Conservation (phyloP, 2,329 filamentous ascomycete genomes). For the Apiospora arundinis region DNA sequence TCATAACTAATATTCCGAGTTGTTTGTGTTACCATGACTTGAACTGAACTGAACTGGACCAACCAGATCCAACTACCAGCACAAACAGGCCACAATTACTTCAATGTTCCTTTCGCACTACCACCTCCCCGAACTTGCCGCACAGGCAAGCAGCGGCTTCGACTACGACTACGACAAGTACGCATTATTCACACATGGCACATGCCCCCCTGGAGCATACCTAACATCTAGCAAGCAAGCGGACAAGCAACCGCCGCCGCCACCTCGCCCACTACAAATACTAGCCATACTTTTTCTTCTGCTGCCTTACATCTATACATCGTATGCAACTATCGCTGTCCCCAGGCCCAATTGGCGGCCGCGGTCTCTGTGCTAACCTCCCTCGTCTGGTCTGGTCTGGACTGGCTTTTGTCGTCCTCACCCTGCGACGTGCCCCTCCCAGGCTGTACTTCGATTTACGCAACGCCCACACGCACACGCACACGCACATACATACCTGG, state of each 20-base stretch:
- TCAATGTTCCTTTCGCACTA: no score
- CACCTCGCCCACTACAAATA: neutral
- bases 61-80: neutral
- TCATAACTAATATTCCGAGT: slow-evolving; percentile 5
- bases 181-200: neutral
- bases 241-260: neutral
- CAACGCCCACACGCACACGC: neutral
- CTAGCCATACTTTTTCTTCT: neutral
- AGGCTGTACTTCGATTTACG: neutral
- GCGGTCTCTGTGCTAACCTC: neutral
- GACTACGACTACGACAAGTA: neutral
- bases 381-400: neutral
- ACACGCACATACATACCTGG: neutral
- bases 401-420: neutral
- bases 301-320: neutral
- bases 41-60: neutral
- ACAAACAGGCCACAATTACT: neutral
- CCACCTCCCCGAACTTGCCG: neutral
- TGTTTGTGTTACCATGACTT: neutral
- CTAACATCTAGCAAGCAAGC: neutral
- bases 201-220: neutral
- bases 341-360: neutral
- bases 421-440: neutral
- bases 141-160: neutral
- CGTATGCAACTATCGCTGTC: neutral